These are phyloP conservation scores for Nosema granulosis DNA, from an alignment of 371 early-diverging fungal genomes.

Conservation along the genomic window DNA sequence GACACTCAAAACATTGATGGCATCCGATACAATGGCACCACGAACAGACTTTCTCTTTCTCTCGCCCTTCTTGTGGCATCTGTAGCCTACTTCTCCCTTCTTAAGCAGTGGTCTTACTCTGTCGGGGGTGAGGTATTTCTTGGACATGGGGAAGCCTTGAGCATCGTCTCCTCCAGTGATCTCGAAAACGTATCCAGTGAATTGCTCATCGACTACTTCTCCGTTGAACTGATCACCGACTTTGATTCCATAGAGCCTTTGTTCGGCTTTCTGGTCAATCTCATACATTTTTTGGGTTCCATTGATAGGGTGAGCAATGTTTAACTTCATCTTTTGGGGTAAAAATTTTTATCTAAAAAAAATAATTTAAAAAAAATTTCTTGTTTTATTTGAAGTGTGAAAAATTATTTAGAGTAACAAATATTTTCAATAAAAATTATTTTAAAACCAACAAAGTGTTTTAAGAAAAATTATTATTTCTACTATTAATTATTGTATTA, in stretches of 20 bases:
- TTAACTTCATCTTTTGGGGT: not conserved
- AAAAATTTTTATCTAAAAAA: not conserved
- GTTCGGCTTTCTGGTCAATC: conserved; percentile 88
- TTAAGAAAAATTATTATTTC: conserved; percentile 41
- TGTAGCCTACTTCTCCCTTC: conserved; percentile 96
- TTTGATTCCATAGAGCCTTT: conserved; percentile 91
- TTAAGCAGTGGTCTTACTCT: conserved; percentile 85
- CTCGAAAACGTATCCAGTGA: conserved; percentile 93
- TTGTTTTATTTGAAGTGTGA: not conserved
- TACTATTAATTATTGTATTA: too few relatives aligned
- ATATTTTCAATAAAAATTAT: not conserved
- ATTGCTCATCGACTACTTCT: conserved; percentile 88
- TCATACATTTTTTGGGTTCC: conserved; percentile 94
- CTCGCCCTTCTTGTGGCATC: conserved; percentile 89
- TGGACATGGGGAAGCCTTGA: conserved; percentile 81
- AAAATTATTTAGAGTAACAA: too few relatives aligned
- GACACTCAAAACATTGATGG: conserved; percentile 84
- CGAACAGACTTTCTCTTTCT: conserved; percentile 97
- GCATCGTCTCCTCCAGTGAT: conserved; percentile 98
- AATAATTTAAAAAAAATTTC: not conserved
- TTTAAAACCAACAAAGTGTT: not conserved
- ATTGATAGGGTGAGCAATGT: conserved; percentile 83
- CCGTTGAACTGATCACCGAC: conserved; percentile 89
- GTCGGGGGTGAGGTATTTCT: conserved; percentile 82
- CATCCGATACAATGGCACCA: conserved; percentile 91